phyloP scores from a whole-genome alignment of 2,329 filamentous ascomycete genomes.

The Colletotrichum cordylinicola region DNA sequence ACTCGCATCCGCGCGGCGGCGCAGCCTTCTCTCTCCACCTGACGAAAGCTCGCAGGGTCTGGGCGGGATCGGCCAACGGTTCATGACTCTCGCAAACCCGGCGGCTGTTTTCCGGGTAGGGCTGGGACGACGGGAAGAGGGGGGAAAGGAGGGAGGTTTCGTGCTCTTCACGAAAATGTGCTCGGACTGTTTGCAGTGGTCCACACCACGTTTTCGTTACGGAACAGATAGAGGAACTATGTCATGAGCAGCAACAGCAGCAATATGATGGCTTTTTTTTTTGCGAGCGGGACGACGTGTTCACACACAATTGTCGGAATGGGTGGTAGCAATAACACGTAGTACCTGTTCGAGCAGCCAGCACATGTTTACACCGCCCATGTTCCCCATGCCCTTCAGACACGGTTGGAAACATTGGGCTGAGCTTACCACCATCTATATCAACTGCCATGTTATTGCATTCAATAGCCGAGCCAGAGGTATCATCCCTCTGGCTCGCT shows the following conservation, averaged over 20 bases:
- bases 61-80: constrained; percentile 6
- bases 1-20: neutral
- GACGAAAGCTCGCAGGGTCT: constrained; percentile 1
- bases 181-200: neutral
- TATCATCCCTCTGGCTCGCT: neutral
- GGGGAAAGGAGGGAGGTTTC: neutral
- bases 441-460: neutral
- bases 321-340: neutral
- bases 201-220: neutral
- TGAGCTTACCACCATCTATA: neutral
- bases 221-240: neutral
- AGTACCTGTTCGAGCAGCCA: neutral
- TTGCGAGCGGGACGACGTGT: neutral
- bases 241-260: neutral
- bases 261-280: neutral
- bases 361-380: neutral
- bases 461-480: neutral
- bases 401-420: neutral
- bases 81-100: constrained; percentile 19
- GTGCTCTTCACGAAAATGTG: neutral
- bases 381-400: neutral
- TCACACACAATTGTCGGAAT: neutral
- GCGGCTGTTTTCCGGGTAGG: constrained; percentile 6
- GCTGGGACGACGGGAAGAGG: neutral
- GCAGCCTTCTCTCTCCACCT: neutral